Evolutionary conservation across 768 basidiomycete genomes (phyloP), one percentile per base, ranked within the genome.

Genomic region (Tephrocybe rancida): DNA sequence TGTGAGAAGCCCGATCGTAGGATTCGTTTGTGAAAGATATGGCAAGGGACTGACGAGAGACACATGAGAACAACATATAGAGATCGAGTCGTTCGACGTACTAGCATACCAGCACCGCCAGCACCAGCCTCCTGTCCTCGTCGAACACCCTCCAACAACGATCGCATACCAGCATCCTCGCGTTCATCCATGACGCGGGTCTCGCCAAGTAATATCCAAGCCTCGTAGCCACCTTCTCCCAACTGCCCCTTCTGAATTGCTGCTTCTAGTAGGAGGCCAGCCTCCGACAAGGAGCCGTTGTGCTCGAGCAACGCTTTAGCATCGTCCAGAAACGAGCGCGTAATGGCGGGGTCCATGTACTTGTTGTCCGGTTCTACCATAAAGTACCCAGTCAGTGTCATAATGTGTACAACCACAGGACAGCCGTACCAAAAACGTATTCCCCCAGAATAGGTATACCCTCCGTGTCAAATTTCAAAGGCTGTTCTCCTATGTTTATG

Each of bases 11-110:
- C 10, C 89, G 79, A 62, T 98, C 95, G 61, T 87, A 89, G 0
- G 84, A 84, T 71, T 98, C 96, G 63, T 98, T 99, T 27, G 95
- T 96, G 69, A 92, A 98, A 8, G 93, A 94, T 58, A 98, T 94
- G 1, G 96, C 95, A 29, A 98, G 82, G 5, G 94, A 94, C 95
- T 98, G 62, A 27, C 9, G 8, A 35, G 18, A 29, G 32, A 29
- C 24, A 19, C 30, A 27, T 66, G 24, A 64, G 63, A 55, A 30
- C 44, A 54, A 14, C 37, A 26, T 34, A 8, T 21, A 25, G 19
- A 16, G 30, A 13, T 24, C 16, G 21, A 25, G 38, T 32, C n/a
- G 39, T 47, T 26, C 25, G 18, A 73, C 85, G 51, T 70, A 90
- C 90, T 62, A 92, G 69, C 86, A 88, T 90, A 48, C 91, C 91